Conservation (phyloP, 257 asterid species). For the Ehretia macrophylla region DNA sequence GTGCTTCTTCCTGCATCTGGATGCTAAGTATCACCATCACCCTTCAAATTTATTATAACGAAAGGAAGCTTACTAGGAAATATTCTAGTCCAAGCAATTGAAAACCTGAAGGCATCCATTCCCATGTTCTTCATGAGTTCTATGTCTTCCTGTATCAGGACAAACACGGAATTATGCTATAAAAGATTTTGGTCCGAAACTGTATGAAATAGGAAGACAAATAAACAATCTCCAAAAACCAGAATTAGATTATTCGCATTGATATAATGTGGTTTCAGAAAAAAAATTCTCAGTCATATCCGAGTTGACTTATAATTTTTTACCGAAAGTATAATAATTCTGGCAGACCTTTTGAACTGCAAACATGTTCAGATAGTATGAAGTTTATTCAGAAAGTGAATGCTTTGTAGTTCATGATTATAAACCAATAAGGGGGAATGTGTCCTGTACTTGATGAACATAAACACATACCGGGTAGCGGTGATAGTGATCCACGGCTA, state of each 20-base stretch:
- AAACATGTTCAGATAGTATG: too few species aligned
- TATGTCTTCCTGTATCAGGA: slow-evolving; percentile 57
- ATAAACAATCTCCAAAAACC: too few species aligned
- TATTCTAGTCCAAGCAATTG: slow-evolving; percentile 90
- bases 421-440: background rate
- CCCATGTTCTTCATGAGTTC: slow-evolving; percentile 80
- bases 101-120: slow-evolving; percentile 89
- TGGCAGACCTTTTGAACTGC: too few species aligned
- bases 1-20: background rate
- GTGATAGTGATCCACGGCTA: slow-evolving; percentile 80
- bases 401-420: background rate
- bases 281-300: background rate
- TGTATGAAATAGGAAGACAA: background rate
- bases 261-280: background rate
- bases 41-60: background rate
- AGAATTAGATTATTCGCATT: too few species aligned
- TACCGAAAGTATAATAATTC: too few species aligned
- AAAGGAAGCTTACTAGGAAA: slow-evolving; percentile 58
- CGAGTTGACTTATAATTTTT: too few species aligned
- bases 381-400: too few species aligned
- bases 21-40: background rate
- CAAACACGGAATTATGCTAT: background rate
- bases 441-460: background rate
- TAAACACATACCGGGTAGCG: slow-evolving; percentile 36
- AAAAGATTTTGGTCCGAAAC: background rate